Conservation (phyloP, 768 basidiomycete genomes). For the Lactarius psammicola region DNA sequence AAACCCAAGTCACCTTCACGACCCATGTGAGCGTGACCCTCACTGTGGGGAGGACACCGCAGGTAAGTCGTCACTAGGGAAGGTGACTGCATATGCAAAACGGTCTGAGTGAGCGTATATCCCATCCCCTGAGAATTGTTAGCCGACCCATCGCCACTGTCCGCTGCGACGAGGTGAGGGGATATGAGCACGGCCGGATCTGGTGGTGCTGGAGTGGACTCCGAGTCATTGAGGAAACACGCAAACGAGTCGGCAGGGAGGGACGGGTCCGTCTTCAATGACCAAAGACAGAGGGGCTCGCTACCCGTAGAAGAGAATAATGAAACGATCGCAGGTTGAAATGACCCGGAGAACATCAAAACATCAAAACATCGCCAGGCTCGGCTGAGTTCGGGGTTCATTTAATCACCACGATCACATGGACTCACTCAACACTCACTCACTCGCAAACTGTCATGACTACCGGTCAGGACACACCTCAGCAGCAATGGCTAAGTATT, state of each 20-base stretch:
- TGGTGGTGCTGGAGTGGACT: conserved; percentile 48
- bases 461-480: neutral
- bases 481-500: conserved; percentile 40
- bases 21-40: conserved; percentile 16
- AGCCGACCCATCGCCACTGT: conserved; percentile 25
- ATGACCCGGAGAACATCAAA: conserved; percentile 53
- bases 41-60: conserved; percentile 49
- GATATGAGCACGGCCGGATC: conserved; percentile 48
- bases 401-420: neutral
- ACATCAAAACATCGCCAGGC: too few relatives aligned
- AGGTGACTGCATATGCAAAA: conserved; percentile 79
- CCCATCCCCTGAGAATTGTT: conserved; percentile 37
- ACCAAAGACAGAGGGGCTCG: conserved; percentile 60
- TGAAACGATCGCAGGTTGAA: conserved; percentile 66
- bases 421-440: neutral
- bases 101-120: conserved; percentile 55
- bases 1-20: conserved; percentile 47
- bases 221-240: conserved; percentile 58
- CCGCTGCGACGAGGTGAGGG: conserved; percentile 38
- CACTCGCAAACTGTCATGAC: neutral
- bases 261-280: conserved; percentile 44
- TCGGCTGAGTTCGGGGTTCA: too few relatives aligned
- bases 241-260: conserved; percentile 63
- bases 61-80: conserved; percentile 66
- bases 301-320: conserved; percentile 73